These are phyloP conservation scores for Rhizomucor pusillus DNA, from an alignment of 371 early-diverging fungal genomes.

Conservation along the genomic window DNA sequence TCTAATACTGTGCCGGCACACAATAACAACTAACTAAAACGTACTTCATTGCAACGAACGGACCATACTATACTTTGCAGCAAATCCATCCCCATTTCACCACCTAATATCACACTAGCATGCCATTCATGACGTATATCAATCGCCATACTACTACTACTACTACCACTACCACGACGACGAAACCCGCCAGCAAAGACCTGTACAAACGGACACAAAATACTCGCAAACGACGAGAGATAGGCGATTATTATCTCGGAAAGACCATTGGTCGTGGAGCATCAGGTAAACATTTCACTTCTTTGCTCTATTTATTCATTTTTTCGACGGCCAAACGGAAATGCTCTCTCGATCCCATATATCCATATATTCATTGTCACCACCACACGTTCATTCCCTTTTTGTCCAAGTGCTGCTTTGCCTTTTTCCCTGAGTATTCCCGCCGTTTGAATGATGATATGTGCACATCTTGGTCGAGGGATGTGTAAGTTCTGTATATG, in stretches of 20 bases:
- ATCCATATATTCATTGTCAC: too few relatives aligned
- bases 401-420: too few relatives aligned
- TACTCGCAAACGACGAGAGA: constrained; percentile 10
- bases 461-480: too few relatives aligned
- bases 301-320: constrained; percentile 2
- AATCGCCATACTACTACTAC: constrained; percentile 1
- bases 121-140: constrained; percentile 8
- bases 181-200: neutral
- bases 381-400: too few relatives aligned
- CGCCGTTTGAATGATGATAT: too few relatives aligned
- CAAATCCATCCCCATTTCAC: neutral
- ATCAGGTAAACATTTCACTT: constrained; percentile 53
- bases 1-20: constrained; percentile 3
- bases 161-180: constrained; percentile 1
- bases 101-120: neutral
- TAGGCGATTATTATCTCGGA: constrained; percentile 74
- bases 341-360: too few relatives aligned
- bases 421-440: too few relatives aligned
- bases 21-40: too few relatives aligned
- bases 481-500: too few relatives aligned
- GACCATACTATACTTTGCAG: neutral
- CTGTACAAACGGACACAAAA: neutral
- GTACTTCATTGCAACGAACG: neutral
- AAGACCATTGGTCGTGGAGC: constrained; percentile 79
- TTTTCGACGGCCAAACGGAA: neutral